Conservation (phyloP, 768 basidiomycete species). For the Leccinum barrowsii region DNA sequence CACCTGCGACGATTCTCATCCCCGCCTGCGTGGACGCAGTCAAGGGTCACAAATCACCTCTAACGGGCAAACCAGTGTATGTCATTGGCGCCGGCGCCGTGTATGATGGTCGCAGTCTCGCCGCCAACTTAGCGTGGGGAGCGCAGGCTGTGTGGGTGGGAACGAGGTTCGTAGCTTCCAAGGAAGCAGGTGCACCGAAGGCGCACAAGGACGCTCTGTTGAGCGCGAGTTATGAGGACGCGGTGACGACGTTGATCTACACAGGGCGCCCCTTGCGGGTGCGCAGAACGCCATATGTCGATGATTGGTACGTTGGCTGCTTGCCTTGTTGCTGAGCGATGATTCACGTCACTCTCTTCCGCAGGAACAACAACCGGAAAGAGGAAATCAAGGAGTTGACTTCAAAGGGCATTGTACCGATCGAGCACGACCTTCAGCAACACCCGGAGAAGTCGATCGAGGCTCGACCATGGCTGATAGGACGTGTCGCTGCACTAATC, state of each 20-base stretch:
- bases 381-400: constrained; percentile 82
- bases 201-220: constrained; percentile 79
- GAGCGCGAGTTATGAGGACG: constrained; percentile 72
- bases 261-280: constrained; percentile 89
- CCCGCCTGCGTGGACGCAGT: constrained; percentile 86
- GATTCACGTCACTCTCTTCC: background rate
- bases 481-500: constrained; percentile 72
- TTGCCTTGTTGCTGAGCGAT: background rate
- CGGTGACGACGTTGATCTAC: constrained; percentile 81
- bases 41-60: constrained; percentile 69
- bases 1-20: constrained; percentile 81
- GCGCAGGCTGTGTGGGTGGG: constrained; percentile 90
- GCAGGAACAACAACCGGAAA: constrained; percentile 73
- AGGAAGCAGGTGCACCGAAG: constrained; percentile 78
- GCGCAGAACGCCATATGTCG: constrained; percentile 77
- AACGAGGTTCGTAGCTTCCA: constrained; percentile 81
- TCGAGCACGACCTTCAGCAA: constrained; percentile 64
- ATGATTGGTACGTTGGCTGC: constrained; percentile 61
- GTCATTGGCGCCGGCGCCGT: constrained; percentile 92
- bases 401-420: constrained; percentile 78
- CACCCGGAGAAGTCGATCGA: constrained; percentile 77
- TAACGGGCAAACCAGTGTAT: constrained; percentile 81
- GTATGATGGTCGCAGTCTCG: constrained; percentile 82
- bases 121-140: constrained; percentile 86
- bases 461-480: constrained; percentile 77